Percentiles rank a stretch among this genome's conserved stretches.
phyloP scores from a whole-genome alignment of 257 asterid species.

The Craterostigma plantagineum region DNA sequence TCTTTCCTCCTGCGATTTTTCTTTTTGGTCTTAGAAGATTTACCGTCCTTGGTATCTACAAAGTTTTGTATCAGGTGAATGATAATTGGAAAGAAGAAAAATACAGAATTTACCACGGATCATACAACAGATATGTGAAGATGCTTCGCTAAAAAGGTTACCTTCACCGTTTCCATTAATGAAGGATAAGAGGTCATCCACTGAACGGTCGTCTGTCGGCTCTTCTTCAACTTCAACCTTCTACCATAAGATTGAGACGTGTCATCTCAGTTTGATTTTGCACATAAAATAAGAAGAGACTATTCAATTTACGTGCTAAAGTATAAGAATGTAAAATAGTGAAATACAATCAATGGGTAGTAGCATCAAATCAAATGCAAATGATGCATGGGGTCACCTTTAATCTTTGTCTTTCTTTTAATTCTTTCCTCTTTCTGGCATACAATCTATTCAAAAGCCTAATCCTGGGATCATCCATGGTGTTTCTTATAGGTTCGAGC shows the following conservation, averaged over 20 bases:
- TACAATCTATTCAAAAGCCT: slow-evolving; percentile 63
- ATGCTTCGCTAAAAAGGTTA: slow-evolving; percentile 4
- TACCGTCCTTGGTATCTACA: slow-evolving; percentile 38
- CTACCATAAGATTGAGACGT: slow-evolving; percentile 9
- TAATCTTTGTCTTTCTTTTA: slow-evolving; percentile 47
- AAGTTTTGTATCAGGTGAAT: slow-evolving; percentile 6
- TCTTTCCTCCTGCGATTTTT: slow-evolving; percentile 67
- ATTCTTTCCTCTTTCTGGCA: slow-evolving; percentile 76
- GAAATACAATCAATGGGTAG: too few species aligned
- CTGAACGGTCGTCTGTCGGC: slow-evolving; percentile 46
- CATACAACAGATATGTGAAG: not conserved
- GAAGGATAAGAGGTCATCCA: slow-evolving; percentile 56
- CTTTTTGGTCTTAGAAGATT: slow-evolving; percentile 49
- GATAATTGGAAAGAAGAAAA: not conserved
- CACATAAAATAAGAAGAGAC: too few species aligned
- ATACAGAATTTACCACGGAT: not conserved
- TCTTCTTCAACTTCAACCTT: slow-evolving; percentile 42
- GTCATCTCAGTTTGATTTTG: not conserved
- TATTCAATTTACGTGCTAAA: too few species aligned
- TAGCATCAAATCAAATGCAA: not conserved
- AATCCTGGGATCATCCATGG: slow-evolving; percentile 72
- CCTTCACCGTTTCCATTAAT: slow-evolving; percentile 50
- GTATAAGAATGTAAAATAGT: too few species aligned
- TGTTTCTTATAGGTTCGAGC: slow-evolving; percentile 68
- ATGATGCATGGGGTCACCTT: slow-evolving; percentile 40